Base-by-base conservation (phyloP, 192 early-diverging fungal species). In the Podila epicladia region DNA sequence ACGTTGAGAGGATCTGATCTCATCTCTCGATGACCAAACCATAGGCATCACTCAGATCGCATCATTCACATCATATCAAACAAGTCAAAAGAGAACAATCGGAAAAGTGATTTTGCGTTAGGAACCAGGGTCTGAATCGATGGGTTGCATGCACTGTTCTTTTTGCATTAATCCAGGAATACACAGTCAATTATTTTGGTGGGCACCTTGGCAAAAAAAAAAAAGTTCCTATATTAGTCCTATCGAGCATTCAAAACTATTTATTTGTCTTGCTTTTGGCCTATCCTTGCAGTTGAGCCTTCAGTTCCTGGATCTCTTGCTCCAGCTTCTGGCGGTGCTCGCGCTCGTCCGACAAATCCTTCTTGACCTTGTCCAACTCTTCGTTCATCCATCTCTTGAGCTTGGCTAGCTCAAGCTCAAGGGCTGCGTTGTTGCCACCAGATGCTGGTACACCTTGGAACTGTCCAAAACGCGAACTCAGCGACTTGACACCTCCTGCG, bases 361-460 rank as follows among this genome's bases (percentile, higher is more conserved):
- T 64, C 64, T 75, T 80, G 13, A 84, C 66, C 5, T 74, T 69
- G 55, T 80, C 74, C 20, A 84, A 41, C 37, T 84, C 83, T 37
- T 84, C 83, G 28, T 65, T 84, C 66, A 84, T 71, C 76, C 64
- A 84, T 32, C 74, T 73, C 33, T 73, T 73, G 28, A 84, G 65
- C 58, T 74, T 79, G 48, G 76, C 76, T 49, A 80, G 68, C 62
- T 80, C 76, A 28, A 80, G 61, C 59, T 80, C 76, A 28, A 80
- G 35, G 17, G 38, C 65, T 12, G 73, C 66, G 69, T 70, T 72
- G 71, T 73, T 69, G 49, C 69, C 50, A 45, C 67, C 70, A 11
- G 73, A 75, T 20, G 71, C 71, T 31, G 83, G 77, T 3, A 84
- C 69, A 31, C 82, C 82, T 38, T 73, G 64, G 74, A 84, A 84